Percentiles rank a stretch among this genome's conserved stretches.
Conservation (phyloP, 2,329 filamentous ascomycete species). For the Fusarium sp. region DNA sequence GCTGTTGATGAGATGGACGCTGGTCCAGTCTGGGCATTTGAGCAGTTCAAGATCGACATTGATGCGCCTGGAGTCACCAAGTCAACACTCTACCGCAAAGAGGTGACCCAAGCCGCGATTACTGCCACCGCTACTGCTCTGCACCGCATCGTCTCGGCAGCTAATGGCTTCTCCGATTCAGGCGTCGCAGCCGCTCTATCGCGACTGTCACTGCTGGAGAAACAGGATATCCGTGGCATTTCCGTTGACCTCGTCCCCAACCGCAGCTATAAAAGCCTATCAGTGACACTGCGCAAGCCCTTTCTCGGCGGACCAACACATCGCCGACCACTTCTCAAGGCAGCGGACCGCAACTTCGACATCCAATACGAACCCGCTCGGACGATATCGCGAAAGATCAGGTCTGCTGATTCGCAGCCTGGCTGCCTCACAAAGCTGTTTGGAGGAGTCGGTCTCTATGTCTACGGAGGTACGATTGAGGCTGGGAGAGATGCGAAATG, state of each 20-base stretch:
- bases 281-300: slow-evolving; percentile 6
- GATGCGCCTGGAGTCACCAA: slow-evolving; percentile 18
- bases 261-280: background rate
- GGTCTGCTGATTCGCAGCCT: slow-evolving; percentile 27
- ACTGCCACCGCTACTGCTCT: slow-evolving; percentile 12
- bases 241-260: background rate
- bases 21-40: slow-evolving; percentile 30
- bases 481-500: background rate
- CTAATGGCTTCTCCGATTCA: background rate
- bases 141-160: background rate
- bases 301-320: slow-evolving; percentile 6
- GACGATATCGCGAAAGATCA: slow-evolving; percentile 23
- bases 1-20: slow-evolving; percentile 30
- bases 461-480: slow-evolving; percentile 20
- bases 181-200: background rate
- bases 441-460: slow-evolving; percentile 10
- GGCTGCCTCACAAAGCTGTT: slow-evolving; percentile 18
- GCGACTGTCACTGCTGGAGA: background rate
- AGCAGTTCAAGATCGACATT: slow-evolving; percentile 26
- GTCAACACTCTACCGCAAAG: slow-evolving; percentile 21
- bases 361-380: background rate
- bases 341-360: slow-evolving; percentile 12
- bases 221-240: background rate
- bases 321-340: slow-evolving; percentile 15
- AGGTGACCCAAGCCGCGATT: slow-evolving; percentile 16